These are phyloP conservation scores for Chalciporus sphaerocephalus DNA, from an alignment of 768 basidiomycete species.

Conservation along the genomic window DNA sequence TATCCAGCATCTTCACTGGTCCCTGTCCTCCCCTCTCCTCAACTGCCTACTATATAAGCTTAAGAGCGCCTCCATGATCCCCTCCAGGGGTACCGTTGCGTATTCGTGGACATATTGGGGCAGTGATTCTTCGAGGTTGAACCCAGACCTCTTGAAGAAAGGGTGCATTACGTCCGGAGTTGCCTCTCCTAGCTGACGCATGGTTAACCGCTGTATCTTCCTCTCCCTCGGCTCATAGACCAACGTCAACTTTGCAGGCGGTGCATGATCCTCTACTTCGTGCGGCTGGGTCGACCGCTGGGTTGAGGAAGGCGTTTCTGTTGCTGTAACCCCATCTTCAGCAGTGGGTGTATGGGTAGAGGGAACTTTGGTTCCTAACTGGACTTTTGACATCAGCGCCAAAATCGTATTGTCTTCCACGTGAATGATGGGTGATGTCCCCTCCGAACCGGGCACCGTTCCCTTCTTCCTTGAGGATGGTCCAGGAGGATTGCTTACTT, in stretches of 20 bases:
- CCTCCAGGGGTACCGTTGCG: slow-evolving; percentile 75
- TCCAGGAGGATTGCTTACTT: slow-evolving; percentile 30
- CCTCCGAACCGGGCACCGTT: slow-evolving; percentile 9
- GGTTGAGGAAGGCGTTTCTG: slow-evolving; percentile 1
- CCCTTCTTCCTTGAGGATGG: slow-evolving; percentile 36
- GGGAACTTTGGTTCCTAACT: neutral
- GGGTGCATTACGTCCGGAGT: slow-evolving; percentile 86
- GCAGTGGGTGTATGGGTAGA: neutral
- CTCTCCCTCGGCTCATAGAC: slow-evolving; percentile 55
- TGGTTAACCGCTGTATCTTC: slow-evolving; percentile 72
- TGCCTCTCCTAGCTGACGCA: slow-evolving; percentile 85
- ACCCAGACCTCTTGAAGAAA: slow-evolving; percentile 79
- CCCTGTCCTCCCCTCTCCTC: slow-evolving; percentile 29
- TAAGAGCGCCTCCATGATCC: slow-evolving; percentile 76
- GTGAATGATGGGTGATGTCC: slow-evolving; percentile 3
- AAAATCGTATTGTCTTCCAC: slow-evolving; percentile 4
- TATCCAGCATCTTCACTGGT: neutral
- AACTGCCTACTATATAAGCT: slow-evolving; percentile 76
- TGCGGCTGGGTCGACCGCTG: slow-evolving; percentile 17
- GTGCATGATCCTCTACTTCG: slow-evolving; percentile 10
- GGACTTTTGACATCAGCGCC: slow-evolving; percentile 6
- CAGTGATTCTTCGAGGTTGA: slow-evolving; percentile 78
- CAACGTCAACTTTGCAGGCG: slow-evolving; percentile 26
- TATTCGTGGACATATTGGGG: slow-evolving; percentile 87
- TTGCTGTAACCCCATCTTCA: slow-evolving; percentile 8